These are phyloP conservation scores for Plenodomus lindquistii DNA, from an alignment of 2,329 filamentous ascomycete genomes.

Conservation along the genomic window DNA sequence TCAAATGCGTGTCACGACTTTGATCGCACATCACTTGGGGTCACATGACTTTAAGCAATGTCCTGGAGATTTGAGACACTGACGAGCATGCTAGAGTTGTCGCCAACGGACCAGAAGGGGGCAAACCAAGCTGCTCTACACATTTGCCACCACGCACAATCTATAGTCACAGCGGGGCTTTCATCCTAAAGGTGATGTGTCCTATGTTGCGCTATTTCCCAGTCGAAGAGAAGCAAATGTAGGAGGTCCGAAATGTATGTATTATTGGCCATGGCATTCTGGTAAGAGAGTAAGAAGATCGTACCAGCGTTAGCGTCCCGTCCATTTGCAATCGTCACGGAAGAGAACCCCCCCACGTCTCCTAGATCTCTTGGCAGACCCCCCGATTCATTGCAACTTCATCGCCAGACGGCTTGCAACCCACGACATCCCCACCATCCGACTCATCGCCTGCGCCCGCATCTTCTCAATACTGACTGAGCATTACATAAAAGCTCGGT, in stretches of 20 bases:
- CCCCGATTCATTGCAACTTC: background rate
- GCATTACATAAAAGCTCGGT: slow-evolving; percentile 59
- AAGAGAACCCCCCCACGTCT: background rate
- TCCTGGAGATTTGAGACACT: background rate
- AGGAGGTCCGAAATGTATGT: background rate
- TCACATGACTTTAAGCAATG: background rate
- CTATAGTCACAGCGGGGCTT: background rate
- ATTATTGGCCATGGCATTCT: too few species aligned
- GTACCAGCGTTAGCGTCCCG: background rate
- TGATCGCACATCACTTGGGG: too few species aligned
- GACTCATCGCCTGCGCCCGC: slow-evolving; percentile 23
- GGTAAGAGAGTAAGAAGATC: background rate
- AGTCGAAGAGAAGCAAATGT: background rate
- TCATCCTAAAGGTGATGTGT: background rate
- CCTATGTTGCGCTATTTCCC: too few species aligned
- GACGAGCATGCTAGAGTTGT: too few species aligned
- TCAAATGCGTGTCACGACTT: too few species aligned
- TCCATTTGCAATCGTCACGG: background rate
- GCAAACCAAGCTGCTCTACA: background rate
- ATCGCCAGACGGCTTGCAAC: background rate
- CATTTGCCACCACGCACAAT: background rate
- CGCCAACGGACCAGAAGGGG: background rate
- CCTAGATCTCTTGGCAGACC: background rate
- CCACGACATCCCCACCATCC: slow-evolving; percentile 17
- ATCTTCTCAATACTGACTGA: slow-evolving; percentile 35